These are phyloP conservation scores for Tricholoma flavovirens DNA, from an alignment of 768 basidiomycete genomes.

Conservation along the genomic window DNA sequence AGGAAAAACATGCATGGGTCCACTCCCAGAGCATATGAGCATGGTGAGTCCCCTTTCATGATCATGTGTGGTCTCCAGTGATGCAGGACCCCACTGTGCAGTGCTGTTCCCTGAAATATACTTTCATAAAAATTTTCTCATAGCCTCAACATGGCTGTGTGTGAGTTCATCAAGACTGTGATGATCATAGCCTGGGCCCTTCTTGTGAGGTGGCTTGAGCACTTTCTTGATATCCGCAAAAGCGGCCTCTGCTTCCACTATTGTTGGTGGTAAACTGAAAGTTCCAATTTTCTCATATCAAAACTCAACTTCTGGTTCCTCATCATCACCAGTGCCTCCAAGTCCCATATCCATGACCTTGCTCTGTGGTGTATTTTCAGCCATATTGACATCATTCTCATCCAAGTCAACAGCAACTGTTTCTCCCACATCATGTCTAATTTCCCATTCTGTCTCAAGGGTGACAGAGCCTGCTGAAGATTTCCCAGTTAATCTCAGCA, in stretches of 20 bases:
- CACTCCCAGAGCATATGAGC: neutral
- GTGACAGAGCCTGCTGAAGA: neutral
- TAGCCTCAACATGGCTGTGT: neutral
- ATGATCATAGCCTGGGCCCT: neutral
- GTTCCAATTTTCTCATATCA: neutral
- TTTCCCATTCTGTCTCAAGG: neutral
- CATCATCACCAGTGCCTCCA: neutral
- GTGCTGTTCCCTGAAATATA: neutral
- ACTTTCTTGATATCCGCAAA: neutral
- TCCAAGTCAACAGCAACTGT: neutral
- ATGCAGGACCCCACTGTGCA: neutral
- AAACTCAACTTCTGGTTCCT: neutral
- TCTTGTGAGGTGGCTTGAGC: neutral
- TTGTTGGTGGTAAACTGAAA: neutral
- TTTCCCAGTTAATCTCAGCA: neutral
- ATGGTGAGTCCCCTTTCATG: neutral
- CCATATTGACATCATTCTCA: neutral
- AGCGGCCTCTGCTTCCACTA: neutral
- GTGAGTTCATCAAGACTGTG: neutral
- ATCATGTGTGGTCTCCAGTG: neutral
- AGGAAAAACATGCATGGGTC: neutral
- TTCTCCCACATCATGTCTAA: neutral
- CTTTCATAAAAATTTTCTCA: neutral
- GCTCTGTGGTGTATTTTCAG: neutral
- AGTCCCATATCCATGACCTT: neutral